Conservation (phyloP, 2,329 filamentous ascomycete species). For the Xylaria sp. region DNA sequence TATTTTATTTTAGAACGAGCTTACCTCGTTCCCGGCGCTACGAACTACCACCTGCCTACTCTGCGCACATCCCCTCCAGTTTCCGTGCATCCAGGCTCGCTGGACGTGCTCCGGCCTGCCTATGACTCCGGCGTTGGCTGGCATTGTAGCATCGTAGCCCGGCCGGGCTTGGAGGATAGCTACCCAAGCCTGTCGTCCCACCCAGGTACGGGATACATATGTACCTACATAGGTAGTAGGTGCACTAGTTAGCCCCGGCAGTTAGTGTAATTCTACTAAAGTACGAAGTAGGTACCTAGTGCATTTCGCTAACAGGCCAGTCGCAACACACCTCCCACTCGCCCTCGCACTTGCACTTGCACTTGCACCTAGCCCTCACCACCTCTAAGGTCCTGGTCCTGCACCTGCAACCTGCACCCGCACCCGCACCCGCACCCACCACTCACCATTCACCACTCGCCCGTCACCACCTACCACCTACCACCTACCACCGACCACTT, state of each 20-base stretch:
- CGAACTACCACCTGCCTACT: no score
- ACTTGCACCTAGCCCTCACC: not conserved
- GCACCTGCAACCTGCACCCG: no score
- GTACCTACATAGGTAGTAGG: not conserved
- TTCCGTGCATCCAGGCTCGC: no score
- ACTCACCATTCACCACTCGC: not conserved
- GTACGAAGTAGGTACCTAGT: not conserved
- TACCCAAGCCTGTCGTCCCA: not conserved
- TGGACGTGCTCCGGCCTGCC: not conserved
- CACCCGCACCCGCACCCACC: no score
- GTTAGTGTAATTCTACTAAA: not conserved
- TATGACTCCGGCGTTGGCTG: not conserved
- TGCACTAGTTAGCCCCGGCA: not conserved
- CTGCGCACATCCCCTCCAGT: no score
- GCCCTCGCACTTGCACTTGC: not conserved
- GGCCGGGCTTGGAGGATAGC: not conserved
- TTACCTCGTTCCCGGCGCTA: no score
- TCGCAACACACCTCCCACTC: not conserved
- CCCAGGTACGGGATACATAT: not conserved
- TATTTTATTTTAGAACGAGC: no score
- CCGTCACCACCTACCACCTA: no score
- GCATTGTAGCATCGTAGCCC: not conserved
- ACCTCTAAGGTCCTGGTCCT: not conserved
- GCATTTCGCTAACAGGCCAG: not conserved
- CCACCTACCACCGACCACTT: no score